Evolutionary conservation across 164 flowering plant species (phyloP).

Genomic region (Paratinospora sagittata): DNA sequence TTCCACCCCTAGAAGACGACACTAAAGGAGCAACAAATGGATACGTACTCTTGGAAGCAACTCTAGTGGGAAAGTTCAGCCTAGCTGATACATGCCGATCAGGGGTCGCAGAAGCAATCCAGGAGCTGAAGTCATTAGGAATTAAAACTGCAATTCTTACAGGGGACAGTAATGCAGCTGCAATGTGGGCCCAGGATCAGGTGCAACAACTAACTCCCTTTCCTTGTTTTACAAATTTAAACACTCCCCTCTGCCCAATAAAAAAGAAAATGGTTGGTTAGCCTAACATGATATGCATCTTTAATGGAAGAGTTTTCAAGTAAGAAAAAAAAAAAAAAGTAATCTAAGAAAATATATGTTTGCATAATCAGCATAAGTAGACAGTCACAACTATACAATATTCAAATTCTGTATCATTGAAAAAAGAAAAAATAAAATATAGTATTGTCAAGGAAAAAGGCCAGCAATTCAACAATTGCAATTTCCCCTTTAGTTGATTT

Average conservation of each 20-base stretch:
- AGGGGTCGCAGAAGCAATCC: slow-evolving; percentile 59
- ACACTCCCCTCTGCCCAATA: background rate
- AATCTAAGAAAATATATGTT: background rate
- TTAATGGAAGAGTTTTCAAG: too few species aligned
- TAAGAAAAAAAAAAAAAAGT: too few species aligned
- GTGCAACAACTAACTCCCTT: slow-evolving; percentile 21
- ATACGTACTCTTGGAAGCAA: slow-evolving; percentile 38
- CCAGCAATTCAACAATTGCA: too few species aligned
- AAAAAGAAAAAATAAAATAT: too few species aligned
- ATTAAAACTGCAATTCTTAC: slow-evolving; percentile 87
- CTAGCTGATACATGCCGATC: slow-evolving; percentile 74
- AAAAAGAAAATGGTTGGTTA: background rate
- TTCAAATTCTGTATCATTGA: background rate
- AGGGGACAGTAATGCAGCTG: slow-evolving; percentile 74
- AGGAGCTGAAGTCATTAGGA: slow-evolving; percentile 52
- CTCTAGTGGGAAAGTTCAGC: slow-evolving; percentile 45
- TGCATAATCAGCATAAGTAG: background rate
- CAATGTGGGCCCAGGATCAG: slow-evolving; percentile 66
- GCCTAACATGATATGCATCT: too few species aligned
- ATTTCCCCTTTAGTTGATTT: too few species aligned
- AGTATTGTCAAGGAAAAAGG: background rate
- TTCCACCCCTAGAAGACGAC: slow-evolving; percentile 31
- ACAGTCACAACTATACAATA: background rate
- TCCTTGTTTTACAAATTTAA: background rate
- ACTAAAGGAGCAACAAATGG: slow-evolving; percentile 52